Base-by-base conservation (phyloP, 2,329 filamentous ascomycete genomes). In the Chrysoporthe puriensis region DNA sequence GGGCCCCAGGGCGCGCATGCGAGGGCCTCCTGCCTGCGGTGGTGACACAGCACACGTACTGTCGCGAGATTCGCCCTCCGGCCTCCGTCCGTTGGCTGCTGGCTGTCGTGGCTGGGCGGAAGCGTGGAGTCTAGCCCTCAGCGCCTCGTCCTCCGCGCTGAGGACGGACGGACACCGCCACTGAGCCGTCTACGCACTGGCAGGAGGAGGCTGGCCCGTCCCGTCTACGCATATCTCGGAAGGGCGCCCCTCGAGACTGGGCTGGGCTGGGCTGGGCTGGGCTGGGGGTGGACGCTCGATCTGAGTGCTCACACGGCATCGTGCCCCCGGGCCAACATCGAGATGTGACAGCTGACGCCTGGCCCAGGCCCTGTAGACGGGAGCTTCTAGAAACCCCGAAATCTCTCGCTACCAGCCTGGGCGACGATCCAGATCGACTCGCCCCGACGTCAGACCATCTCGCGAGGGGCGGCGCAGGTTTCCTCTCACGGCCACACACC, bases 41-140 rank as follows among this genome's bases (percentile, higher is more conserved):
- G 9, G 34, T 44, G 13, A 18, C 56, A 34, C 14, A 61, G 36
- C 7, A 18, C 32, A 52, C 46, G 48, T 36, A 57, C 18, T 16
- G 11, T 46, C 52, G 40, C 26, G 26, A 34, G 7, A 18, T 46
- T 40, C 52, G 50, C 36, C 50, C 50, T 46, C 62, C 62, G 52
- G 40, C n/a, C 62, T 64, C 62, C 62, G 52, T 36, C 26, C 26
- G 42, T 26, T 42, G 42, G 34, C 32, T 57, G 34, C 16, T 40
- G 34, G 9, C 32, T 57, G 18, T 3, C 21, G 34, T 40, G 34
- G 32, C 34, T 57, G 54, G 34, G 16, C 2, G 34, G 18, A 18
- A 36, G 7, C 14, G 54, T 9, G 5, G 5, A 4, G 44, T 16
- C 44, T 9, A 14, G 44, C 11, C 11, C 13, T 46, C 44, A n/a